Percentiles rank a stretch among this genome's conserved stretches.
Evolutionary conservation across 768 basidiomycete genomes (phyloP).

Genomic region (Lactifluus volemus): DNA sequence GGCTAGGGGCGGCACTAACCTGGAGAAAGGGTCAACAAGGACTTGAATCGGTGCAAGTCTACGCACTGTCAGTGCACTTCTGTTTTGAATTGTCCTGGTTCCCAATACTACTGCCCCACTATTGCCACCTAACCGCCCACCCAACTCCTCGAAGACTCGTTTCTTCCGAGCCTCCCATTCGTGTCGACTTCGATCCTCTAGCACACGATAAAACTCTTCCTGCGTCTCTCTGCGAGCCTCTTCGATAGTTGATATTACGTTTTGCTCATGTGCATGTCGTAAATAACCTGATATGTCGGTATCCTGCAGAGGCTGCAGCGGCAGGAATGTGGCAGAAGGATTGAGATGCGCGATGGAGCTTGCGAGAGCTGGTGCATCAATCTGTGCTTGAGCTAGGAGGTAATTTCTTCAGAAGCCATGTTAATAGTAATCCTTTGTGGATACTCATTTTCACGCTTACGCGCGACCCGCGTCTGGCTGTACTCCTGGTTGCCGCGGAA

Average conservation of each 20-base stretch:
- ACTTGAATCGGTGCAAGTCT: background rate
- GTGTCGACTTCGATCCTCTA: slow-evolving; percentile 63
- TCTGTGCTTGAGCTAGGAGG: slow-evolving; percentile 86
- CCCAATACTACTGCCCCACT: slow-evolving; percentile 47
- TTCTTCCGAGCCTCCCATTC: slow-evolving; percentile 92
- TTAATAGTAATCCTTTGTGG: slow-evolving; percentile 5
- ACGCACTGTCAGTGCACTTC: slow-evolving; percentile 45
- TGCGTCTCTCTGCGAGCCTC: slow-evolving; percentile 81
- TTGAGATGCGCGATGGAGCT: slow-evolving; percentile 79
- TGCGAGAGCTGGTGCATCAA: slow-evolving; percentile 84
- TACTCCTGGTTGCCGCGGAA: slow-evolving; percentile 57
- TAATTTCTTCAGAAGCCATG: slow-evolving; percentile 52
- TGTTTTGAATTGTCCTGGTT: slow-evolving; percentile 55
- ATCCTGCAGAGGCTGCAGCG: slow-evolving; percentile 88
- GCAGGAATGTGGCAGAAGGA: slow-evolving; percentile 74
- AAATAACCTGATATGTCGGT: slow-evolving; percentile 91
- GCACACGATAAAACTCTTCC: slow-evolving; percentile 71
- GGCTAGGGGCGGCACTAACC: slow-evolving; percentile 42
- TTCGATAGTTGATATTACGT: slow-evolving; percentile 89
- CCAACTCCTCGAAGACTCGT: slow-evolving; percentile 82
- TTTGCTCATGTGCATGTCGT: slow-evolving; percentile 91
- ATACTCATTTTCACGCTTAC: slow-evolving; percentile 32
- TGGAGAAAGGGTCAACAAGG: slow-evolving; percentile 19
- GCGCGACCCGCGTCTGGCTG: slow-evolving; percentile 65
- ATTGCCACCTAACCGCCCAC: slow-evolving; percentile 52